Base-by-base conservation (phyloP, 371 early-diverging fungal species). In the Rhizopus sp. region DNA sequence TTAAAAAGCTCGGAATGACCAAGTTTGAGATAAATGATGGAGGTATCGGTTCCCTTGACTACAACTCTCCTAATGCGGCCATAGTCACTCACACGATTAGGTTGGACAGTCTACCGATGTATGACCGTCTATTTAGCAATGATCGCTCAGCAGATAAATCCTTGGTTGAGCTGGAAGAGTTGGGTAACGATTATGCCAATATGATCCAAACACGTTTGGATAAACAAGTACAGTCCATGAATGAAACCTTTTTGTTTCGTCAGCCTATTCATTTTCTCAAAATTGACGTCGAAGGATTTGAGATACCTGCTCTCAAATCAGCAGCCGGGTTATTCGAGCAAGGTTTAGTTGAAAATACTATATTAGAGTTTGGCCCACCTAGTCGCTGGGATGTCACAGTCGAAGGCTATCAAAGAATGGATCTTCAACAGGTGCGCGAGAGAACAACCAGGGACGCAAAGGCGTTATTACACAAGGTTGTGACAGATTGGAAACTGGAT, bases 251-350 rank as follows among this genome's bases (percentile, higher is more conserved):
- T 6, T n/a, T 64, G 12, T 58, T 72, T 23, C 66, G 69, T 13
- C 63, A 74, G 10, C 78, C 75, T 10, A 75, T 78, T 42, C 78
- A 78, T 57, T 78, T 78, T 50, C 57, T 78, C 30, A 78, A 78
- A 65, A 70, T 78, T 41, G 78, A 78, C 48, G 78, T 78, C 2
- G 78, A 78, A 62, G 78, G 78, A 9, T 78, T 78, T 50, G 78
- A 78, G 40, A 34, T 78, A 16, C 70, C 65, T 30, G 75, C 78
- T 7, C 56, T 78, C 7, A 69, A 69, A 29, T 72, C 73, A 7
- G 78, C 78, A 8, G 48, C 66, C 30, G 55, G 53, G 17, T 50
- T 78, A 7, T 78, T 64, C 53, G 71, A 78, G 41, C 52, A 56
- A 1, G 67, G 67, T n/a, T 58, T 78, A 5, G 69, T 78, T 9